phyloP scores from a whole-genome alignment of 2,329 filamentous ascomycete genomes.

The Aureobasidium musti region DNA sequence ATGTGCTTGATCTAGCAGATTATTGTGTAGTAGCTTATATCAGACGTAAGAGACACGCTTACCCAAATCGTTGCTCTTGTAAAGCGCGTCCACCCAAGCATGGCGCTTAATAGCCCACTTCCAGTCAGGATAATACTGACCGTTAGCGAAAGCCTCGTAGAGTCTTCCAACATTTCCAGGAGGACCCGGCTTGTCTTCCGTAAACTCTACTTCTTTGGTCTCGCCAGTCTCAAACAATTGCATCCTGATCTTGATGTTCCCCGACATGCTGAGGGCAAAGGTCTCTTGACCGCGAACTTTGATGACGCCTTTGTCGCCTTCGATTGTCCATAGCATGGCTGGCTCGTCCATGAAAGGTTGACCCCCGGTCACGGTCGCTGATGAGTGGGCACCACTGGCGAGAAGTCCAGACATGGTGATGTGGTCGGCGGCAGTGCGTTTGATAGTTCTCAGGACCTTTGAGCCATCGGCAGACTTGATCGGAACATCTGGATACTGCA shows the following conservation, averaged over 20 bases:
- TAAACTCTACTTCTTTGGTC: constrained; percentile 39
- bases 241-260: constrained; percentile 16
- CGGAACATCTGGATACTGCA: constrained; percentile 49
- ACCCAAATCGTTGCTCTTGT: constrained; percentile 11
- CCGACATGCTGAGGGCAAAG: constrained; percentile 26
- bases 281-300: constrained; percentile 36
- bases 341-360: constrained; percentile 53
- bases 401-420: constrained; percentile 48
- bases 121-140: constrained; percentile 40
- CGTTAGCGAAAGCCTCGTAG: constrained; percentile 37
- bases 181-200: constrained; percentile 40
- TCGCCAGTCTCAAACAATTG: constrained; percentile 38
- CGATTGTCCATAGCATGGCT: constrained; percentile 53
- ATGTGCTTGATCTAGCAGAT: neutral
- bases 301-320: constrained; percentile 50
- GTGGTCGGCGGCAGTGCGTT: constrained; percentile 52
- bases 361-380: constrained; percentile 52
- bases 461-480: constrained; percentile 42
- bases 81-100: constrained; percentile 47
- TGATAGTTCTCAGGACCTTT: constrained; percentile 39
- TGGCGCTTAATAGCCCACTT: constrained; percentile 52
- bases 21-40: neutral
- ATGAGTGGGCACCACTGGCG: constrained; percentile 46
- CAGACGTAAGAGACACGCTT: constrained; percentile 6
- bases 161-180: constrained; percentile 37